These are phyloP conservation scores for Hymenochaete sp. DNA, from an alignment of 1,284 basidiomycete species.

Conservation along the genomic window DNA sequence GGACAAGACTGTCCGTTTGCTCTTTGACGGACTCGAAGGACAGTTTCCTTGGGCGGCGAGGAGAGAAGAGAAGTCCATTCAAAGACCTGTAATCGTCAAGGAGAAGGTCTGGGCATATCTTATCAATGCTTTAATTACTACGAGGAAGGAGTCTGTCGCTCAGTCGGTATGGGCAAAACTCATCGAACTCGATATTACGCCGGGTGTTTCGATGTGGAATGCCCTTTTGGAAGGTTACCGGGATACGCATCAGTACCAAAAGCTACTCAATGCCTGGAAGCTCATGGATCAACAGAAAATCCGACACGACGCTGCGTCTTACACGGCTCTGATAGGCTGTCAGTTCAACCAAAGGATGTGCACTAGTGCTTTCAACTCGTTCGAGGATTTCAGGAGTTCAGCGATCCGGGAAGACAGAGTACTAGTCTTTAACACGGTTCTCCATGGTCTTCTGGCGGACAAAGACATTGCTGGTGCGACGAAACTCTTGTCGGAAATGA, in stretches of 20 bases:
- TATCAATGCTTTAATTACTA: slow-evolving; percentile 49
- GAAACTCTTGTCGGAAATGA: slow-evolving; percentile 41
- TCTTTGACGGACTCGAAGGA: slow-evolving; percentile 43
- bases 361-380: slow-evolving; percentile 39
- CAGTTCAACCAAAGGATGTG: slow-evolving; percentile 41
- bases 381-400: slow-evolving; percentile 38
- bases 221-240: slow-evolving; percentile 55
- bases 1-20: slow-evolving; percentile 37
- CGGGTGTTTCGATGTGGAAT: slow-evolving; percentile 51
- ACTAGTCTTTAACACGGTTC: slow-evolving; percentile 53
- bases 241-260: slow-evolving; percentile 35
- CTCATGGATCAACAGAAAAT: slow-evolving; percentile 46
- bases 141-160: slow-evolving; percentile 45
- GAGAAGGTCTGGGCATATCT: slow-evolving; percentile 54
- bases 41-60: slow-evolving; percentile 39
- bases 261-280: slow-evolving; percentile 49
- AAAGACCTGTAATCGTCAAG: slow-evolving; percentile 41
- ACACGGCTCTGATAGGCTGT: slow-evolving; percentile 51
- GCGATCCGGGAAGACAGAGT: slow-evolving; percentile 25
- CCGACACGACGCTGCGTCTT: slow-evolving; percentile 45
- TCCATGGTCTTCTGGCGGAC: slow-evolving; percentile 50
- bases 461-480: slow-evolving; percentile 29
- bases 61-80: slow-evolving; percentile 28
- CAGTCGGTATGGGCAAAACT: slow-evolving; percentile 59
- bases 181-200: slow-evolving; percentile 36